Evolutionary conservation across 108 stramenopile species (phyloP).

Genomic region (Chaetoceros tenuissimus): DNA sequence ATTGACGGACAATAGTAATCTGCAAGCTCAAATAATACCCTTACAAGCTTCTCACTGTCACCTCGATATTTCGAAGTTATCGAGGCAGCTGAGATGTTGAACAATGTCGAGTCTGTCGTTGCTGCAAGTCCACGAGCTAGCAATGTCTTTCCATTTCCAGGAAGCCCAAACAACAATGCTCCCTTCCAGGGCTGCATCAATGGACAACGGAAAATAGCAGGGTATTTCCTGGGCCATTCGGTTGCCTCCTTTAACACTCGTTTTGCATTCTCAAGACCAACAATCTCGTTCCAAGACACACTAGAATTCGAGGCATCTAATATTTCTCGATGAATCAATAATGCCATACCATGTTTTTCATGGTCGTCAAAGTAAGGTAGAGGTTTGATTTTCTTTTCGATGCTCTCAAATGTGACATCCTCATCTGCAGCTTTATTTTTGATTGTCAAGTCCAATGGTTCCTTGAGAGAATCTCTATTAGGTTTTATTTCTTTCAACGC

Average conservation of each 20-base stretch:
- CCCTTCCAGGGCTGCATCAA: constrained; percentile 62
- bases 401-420: background rate
- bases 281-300: constrained; percentile 40
- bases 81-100: constrained; percentile 60
- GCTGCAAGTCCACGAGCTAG: constrained; percentile 98
- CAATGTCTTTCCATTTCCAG: constrained; percentile 96
- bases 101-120: constrained; percentile 91
- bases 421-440: background rate
- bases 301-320: constrained; percentile 24
- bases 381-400: constrained; percentile 24
- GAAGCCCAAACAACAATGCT: constrained; percentile 52
- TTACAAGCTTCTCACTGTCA: constrained; percentile 67
- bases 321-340: constrained; percentile 42
- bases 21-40: constrained; percentile 73
- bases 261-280: constrained; percentile 44
- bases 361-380: constrained; percentile 45
- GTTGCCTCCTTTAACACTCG: constrained; percentile 53
- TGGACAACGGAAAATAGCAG: constrained; percentile 61
- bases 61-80: constrained; percentile 58
- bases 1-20: constrained; percentile 49
- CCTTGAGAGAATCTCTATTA: constrained; percentile 14
- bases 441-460: background rate
- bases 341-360: constrained; percentile 37
- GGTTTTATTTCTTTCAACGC: no score
- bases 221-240: constrained; percentile 47